A percentile compares a stretch with the other conserved stretches of the same genome.
These are phyloP conservation scores for Orbilia javanica DNA, from an alignment of 2,329 filamentous ascomycete genomes.

Conservation along the genomic window DNA sequence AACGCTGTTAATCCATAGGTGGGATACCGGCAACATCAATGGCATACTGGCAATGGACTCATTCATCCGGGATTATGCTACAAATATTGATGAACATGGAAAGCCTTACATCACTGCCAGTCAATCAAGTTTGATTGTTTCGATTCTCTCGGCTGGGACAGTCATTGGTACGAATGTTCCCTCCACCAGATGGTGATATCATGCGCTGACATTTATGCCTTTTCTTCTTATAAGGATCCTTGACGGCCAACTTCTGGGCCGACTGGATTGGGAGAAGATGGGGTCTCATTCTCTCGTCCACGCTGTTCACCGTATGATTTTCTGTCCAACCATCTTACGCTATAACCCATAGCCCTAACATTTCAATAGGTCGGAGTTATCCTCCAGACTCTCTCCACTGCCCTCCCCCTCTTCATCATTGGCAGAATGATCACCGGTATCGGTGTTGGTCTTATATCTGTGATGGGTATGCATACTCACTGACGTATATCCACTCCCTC, in stretches of 20 bases:
- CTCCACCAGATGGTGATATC: conserved; percentile 75
- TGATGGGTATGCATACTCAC: conserved; percentile 46
- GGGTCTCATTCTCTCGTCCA: conserved; percentile 79
- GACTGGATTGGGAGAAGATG: conserved; percentile 63
- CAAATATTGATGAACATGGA: conserved; percentile 32
- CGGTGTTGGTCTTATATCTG: conserved; percentile 55
- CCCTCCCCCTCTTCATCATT: conserved; percentile 72
- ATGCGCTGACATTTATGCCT: conserved; percentile 69
- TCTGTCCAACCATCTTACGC: neutral
- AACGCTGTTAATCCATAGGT: conserved; percentile 21
- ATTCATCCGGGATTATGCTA: conserved; percentile 39
- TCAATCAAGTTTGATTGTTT: conserved; percentile 76
- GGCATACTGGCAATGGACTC: conserved; percentile 72
- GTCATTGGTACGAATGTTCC: conserved; percentile 77
- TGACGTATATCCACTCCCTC: conserved; percentile 12
- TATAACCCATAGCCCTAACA: neutral
- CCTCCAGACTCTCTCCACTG: conserved; percentile 74
- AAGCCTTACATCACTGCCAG: conserved; percentile 49
- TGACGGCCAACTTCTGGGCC: conserved; percentile 79
- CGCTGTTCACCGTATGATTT: conserved; percentile 68
- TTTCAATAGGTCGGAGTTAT: conserved; percentile 71
- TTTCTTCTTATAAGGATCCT: conserved; percentile 74
- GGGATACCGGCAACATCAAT: conserved; percentile 71
- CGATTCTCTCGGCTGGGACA: conserved; percentile 80
- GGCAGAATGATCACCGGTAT: conserved; percentile 54